Percentiles rank a stretch among this genome's conserved stretches.
Evolutionary conservation across 495 filamentous ascomycete genomes (phyloP).

Genomic region (Xylaria scruposa): DNA sequence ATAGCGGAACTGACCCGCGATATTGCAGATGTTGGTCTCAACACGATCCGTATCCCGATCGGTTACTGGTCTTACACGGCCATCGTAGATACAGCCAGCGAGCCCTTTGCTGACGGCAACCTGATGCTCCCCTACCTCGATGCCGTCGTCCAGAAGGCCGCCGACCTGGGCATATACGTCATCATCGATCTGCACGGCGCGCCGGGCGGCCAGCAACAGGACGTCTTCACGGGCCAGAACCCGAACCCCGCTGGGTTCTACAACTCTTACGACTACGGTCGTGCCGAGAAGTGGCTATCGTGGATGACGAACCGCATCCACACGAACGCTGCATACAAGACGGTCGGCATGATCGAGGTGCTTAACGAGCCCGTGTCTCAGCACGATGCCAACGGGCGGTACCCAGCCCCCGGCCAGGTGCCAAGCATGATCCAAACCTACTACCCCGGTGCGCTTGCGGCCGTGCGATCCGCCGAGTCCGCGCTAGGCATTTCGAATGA

Average conservation of each 20-base stretch:
- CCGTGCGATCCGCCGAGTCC: constrained; percentile 58
- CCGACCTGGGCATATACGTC: constrained; percentile 62
- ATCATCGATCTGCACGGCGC: constrained; percentile 68
- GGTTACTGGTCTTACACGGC: constrained; percentile 67
- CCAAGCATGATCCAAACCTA: constrained; percentile 43
- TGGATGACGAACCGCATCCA: constrained; percentile 64
- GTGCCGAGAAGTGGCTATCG: constrained; percentile 61
- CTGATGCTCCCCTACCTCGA: constrained; percentile 54
- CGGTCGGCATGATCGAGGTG: constrained; percentile 65
- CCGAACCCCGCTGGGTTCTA: constrained; percentile 58
- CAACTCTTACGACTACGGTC: constrained; percentile 58
- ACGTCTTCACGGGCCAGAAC: constrained; percentile 62
- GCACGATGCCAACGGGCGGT: constrained; percentile 30
- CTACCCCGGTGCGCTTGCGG: constrained; percentile 58
- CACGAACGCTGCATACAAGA: constrained; percentile 54
- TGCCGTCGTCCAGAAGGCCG: constrained; percentile 59
- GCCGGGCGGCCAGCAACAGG: constrained; percentile 60
- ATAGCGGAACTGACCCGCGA: not conserved
- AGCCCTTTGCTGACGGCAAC: constrained; percentile 63
- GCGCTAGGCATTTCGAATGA: constrained; percentile 45
- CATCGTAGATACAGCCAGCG: constrained; percentile 57
- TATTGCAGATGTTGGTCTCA: constrained; percentile 54
- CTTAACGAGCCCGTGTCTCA: constrained; percentile 62
- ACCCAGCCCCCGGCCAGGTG: constrained; percentile 35
- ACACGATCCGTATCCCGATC: constrained; percentile 66